phyloP scores from a whole-genome alignment of 305 asterid genomes.

The Coffea humblotiana region DNA sequence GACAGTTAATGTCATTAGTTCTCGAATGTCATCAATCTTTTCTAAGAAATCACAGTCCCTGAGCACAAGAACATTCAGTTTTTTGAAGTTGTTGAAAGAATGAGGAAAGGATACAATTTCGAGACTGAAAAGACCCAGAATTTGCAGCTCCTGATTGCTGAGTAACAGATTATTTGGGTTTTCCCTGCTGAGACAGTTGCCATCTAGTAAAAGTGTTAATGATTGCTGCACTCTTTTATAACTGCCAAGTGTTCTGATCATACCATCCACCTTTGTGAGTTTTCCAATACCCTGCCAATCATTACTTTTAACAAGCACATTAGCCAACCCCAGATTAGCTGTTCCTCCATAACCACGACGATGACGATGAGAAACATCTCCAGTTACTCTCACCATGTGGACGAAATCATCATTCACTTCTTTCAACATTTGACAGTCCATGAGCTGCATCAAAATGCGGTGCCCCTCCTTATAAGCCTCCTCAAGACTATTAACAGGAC shows the following conservation, averaged over 20 bases:
- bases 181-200: conserved; percentile 21
- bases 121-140: conserved; percentile 30
- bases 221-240: conserved; percentile 7
- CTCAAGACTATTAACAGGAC: conserved; percentile 28
- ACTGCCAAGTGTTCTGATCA: conserved; percentile 23
- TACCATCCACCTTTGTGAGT: conserved; percentile 28
- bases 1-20: conserved; percentile 15
- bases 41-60: conserved; percentile 38
- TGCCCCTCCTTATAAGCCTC: conserved; percentile 38
- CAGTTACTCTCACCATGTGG: conserved; percentile 28
- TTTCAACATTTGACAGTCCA: conserved; percentile 20
- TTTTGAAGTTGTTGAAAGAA: conserved; percentile 8
- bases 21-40: conserved; percentile 5
- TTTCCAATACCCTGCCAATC: conserved; percentile 26
- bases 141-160: conserved; percentile 15
- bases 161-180: conserved; percentile 3
- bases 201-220: conserved; percentile 29
- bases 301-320: conserved; percentile 24
- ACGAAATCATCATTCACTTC: conserved; percentile 25
- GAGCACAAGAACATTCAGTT: conserved; percentile 16
- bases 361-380: conserved; percentile 15
- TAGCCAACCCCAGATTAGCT: conserved; percentile 33
- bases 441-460: conserved; percentile 37
- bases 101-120: conserved; percentile 15
- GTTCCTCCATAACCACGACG: conserved; percentile 6